A percentile compares a stretch with the other conserved stretches of the same genome.
Evolutionary conservation across 2,329 filamentous ascomycete genomes (phyloP).

Genomic region (Aspergillus unguis): DNA sequence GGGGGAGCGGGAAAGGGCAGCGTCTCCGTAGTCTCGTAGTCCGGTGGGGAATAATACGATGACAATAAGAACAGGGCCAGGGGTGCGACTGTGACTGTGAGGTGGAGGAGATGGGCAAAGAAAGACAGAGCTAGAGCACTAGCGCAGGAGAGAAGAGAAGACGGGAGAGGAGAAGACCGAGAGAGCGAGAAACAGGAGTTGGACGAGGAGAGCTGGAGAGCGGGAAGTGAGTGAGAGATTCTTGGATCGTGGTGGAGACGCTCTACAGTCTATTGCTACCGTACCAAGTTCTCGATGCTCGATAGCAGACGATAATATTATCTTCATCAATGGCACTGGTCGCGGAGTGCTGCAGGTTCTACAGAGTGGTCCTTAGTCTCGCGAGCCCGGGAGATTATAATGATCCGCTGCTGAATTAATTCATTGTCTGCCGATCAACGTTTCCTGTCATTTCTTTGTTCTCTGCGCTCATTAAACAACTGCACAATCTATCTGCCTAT

Average conservation of each 20-base stretch:
- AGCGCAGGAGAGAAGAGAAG: background rate
- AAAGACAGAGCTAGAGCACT: constrained; percentile 6
- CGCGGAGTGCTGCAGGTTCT: too few relatives aligned
- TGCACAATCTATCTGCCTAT: too few relatives aligned
- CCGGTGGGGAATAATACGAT: constrained; percentile 3
- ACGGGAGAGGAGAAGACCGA: background rate
- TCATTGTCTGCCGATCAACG: too few relatives aligned
- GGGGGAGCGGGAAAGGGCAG: constrained; percentile 4
- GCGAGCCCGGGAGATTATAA: too few relatives aligned
- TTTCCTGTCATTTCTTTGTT: too few relatives aligned
- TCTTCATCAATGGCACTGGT: too few relatives aligned
- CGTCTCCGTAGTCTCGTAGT: background rate
- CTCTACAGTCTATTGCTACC: background rate
- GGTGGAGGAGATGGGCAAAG: constrained; percentile 2
- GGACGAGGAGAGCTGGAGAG: background rate
- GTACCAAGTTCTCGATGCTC: too few relatives aligned
- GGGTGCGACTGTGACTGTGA: constrained; percentile 1
- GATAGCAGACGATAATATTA: too few relatives aligned
- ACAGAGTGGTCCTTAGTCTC: too few relatives aligned
- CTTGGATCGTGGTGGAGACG: background rate
- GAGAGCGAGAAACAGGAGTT: background rate
- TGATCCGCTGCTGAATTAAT: too few relatives aligned
- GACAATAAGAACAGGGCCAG: constrained; percentile 5
- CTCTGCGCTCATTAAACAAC: too few relatives aligned
- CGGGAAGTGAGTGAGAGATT: background rate